Evolutionary conservation across 2,329 filamentous ascomycete species (phyloP), one percentile per base, ranked within the genome.

Genomic region (Fusarium miscanthi): DNA sequence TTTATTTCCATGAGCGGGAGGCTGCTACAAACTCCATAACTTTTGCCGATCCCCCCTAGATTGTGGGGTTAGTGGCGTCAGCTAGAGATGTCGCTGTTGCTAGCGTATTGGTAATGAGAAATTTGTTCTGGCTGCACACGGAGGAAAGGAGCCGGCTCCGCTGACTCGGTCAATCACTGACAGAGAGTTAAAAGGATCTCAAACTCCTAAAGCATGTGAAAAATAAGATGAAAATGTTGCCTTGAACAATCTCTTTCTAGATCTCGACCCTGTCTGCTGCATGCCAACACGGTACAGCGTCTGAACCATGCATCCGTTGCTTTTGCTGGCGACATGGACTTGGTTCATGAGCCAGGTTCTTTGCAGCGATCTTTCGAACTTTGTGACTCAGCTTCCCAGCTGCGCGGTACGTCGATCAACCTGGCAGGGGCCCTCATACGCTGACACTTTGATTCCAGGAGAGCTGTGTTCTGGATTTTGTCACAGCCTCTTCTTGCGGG

Each of bases 141-240:
- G 37, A 10, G 14, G 12, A 54, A 30, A 43, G 37, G 21, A 56
- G 21, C 27, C 21, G 35, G 14, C 21, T n/a, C 37, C 52, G 6
- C 31, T 31, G 21, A 25, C 51, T 31, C 19, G 14, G 35, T 23
- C 13, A 25, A 25, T 52, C 27, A 27, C 49, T 21, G 16, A 2
- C 8, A 37, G 37, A 27, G 21, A 13, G 21, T 30, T 40, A 30
- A 42, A 31, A 54, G 25, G 35, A 16, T 35, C 25, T 37, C 30
- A n/a, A 9, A 17, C 2, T 6, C 7, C 23, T 48, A 3, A 23
- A 38, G 42, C 42, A 43, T 10, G 35, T 56, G 52, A 37, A 33
- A 8, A 13, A 2, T 8, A 8, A 1, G 0, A 12, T 31, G 37
- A 17, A 3, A 9, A 17, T 14, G 10, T 4, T 3, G 37, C 2